Conservation (phyloP, 2,329 filamentous ascomycete species). For the Pestalotiopsis fici region DNA sequence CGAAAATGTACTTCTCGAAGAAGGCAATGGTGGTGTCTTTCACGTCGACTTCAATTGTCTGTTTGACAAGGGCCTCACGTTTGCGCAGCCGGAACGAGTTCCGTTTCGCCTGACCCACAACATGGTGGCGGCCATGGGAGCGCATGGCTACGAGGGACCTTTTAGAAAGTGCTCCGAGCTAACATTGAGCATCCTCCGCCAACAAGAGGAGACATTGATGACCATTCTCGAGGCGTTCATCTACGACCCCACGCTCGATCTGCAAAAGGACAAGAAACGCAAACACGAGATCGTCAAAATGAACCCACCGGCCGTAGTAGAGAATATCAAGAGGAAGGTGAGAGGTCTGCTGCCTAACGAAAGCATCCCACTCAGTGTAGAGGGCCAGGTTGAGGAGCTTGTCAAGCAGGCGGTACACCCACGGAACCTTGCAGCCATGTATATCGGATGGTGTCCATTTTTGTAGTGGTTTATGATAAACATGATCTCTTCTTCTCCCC, state of each 20-base stretch:
- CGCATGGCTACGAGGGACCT: constrained; percentile 90
- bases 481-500: neutral
- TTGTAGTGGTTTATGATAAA: constrained; percentile 34
- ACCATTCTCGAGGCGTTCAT: constrained; percentile 96
- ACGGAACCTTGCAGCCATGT: constrained; percentile 85
- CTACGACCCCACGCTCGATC: constrained; percentile 93
- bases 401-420: constrained; percentile 84
- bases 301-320: constrained; percentile 74
- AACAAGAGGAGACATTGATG: constrained; percentile 95
- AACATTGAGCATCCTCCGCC: constrained; percentile 78
- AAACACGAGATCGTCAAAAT: constrained; percentile 49
- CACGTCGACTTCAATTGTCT: constrained; percentile 99
- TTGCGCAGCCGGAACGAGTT: constrained; percentile 90
- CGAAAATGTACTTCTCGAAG: constrained; percentile 94
- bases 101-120: constrained; percentile 98
- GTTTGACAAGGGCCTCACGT: constrained; percentile 96
- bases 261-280: constrained; percentile 72
- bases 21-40: constrained; percentile 89
- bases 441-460: constrained; percentile 85
- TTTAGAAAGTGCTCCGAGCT: constrained; percentile 91
- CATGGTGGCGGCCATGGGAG: constrained; percentile 96
- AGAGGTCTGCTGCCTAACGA: constrained; percentile 82
- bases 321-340: constrained; percentile 86
- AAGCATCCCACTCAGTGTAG: constrained; percentile 89
- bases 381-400: constrained; percentile 95